Base-by-base conservation (phyloP, 176 grass and related monocot species). In the Raddia guianensis region DNA sequence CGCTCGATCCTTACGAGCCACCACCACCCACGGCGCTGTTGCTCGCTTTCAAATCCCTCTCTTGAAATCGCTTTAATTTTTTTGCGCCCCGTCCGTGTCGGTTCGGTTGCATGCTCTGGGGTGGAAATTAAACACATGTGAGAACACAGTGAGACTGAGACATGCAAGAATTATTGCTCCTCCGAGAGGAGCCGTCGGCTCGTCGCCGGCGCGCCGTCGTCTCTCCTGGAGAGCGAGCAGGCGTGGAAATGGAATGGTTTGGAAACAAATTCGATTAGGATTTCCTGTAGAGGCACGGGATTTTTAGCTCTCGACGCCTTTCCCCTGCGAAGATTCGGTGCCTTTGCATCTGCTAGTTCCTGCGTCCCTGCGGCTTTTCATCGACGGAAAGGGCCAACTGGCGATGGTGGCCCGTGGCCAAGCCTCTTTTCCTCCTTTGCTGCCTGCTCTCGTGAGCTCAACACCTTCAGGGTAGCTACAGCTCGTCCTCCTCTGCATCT, bases 401-500 rank as follows among this genome's bases (percentile, higher is more conserved):
- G 47, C 77, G 27, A 27, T 27, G 27, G 27, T 27, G 27, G 27
- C 27, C 27, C 63, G 45, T 57, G 74, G 70, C 49, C 71, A 65
- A 55, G 70, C 59, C 83, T 72, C 74, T 10, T 67, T 87, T 72
- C 74, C 7, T 53, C 68, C 73, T 53, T 73, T 80, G 46, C 12
- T 80, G 53, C 8, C 75, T 18, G 70, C 75, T 53, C 70, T 48
- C 47, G 49, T 44, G 13, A 27, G 46, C 61, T 33, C 81, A 40
- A 40, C 32, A 7, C 55, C 20, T 12, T 51, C 59, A n/a, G 51
- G 18, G 1, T 53, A 48, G 20, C 5, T 21, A 40, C 75, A 62
- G 69, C 73, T 54, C 18, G 49, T 37, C 21, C 13, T 72, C 48
- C 13, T 52, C 49, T 53, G 70, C 15, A 2, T 37, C 27, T 27